These are phyloP conservation scores for Glarea lozoyensis DNA, from an alignment of 495 filamentous ascomycete species.

Conservation along the genomic window DNA sequence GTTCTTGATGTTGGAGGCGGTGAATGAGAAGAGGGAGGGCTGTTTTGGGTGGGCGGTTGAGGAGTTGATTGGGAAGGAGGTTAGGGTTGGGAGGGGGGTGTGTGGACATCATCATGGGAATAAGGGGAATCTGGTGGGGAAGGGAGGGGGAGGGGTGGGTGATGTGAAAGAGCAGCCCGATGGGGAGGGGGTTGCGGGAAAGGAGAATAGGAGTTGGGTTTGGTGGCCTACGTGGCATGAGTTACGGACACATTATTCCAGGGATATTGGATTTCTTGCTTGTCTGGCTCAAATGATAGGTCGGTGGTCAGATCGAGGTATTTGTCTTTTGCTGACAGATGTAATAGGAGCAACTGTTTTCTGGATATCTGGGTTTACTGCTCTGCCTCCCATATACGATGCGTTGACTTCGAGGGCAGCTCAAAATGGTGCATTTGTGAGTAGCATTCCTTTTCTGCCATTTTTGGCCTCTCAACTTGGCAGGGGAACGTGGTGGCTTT, in stretches of 20 bases:
- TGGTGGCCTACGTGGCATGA: conserved; percentile 54
- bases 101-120: conserved; percentile 47
- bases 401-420: conserved; percentile 23
- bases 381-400: conserved; percentile 47
- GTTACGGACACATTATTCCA: conserved; percentile 52
- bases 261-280: conserved; percentile 61
- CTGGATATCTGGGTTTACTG: conserved; percentile 61
- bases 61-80: conserved; percentile 29
- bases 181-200: neutral
- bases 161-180: neutral
- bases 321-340: neutral
- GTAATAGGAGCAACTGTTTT: conserved; percentile 1
- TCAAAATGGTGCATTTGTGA: conserved; percentile 39
- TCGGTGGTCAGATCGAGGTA: neutral
- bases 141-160: conserved; percentile 17
- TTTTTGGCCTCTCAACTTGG: neutral
- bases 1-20: conserved; percentile 56
- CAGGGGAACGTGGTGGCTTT: too few relatives aligned
- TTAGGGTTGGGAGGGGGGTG: neutral
- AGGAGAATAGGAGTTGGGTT: conserved; percentile 30
- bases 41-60: conserved; percentile 69
- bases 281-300: conserved; percentile 51
- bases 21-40: conserved; percentile 55
- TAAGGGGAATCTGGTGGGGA: conserved; percentile 35
- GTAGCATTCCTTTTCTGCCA: neutral